A percentile compares a stretch with the other conserved stretches of the same genome.
Evolutionary conservation across 345 rosid genomes (phyloP).

Genomic region (Moringa oleifera): DNA sequence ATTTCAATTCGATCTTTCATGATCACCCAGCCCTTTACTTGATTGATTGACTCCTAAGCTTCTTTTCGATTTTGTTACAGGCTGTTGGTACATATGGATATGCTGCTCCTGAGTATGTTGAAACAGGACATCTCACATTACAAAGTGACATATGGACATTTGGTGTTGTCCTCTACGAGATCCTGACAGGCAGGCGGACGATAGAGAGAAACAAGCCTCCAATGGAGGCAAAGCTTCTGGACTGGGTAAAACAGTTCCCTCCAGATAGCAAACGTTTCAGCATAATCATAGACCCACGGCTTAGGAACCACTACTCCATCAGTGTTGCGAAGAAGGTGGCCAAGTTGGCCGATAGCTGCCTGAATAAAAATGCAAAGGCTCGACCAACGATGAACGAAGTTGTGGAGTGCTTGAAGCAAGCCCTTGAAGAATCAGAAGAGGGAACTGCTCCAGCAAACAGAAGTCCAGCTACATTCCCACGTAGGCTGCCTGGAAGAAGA

Average conservation of each 20-base stretch:
- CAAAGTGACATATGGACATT: slow-evolving; percentile 75
- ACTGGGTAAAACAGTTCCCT: slow-evolving; percentile 88
- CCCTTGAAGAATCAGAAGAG: slow-evolving; percentile 44
- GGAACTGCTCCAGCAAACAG: no score
- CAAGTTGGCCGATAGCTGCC: slow-evolving; percentile 74
- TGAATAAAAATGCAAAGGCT: slow-evolving; percentile 60
- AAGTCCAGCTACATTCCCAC: no score
- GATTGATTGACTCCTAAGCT: not conserved
- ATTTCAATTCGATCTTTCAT: no score
- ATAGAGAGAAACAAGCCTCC: slow-evolving; percentile 64
- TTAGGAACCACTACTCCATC: slow-evolving; percentile 45
- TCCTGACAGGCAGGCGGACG: slow-evolving; percentile 79
- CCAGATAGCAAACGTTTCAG: slow-evolving; percentile 51
- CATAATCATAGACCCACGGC: slow-evolving; percentile 73
- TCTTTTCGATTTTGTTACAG: slow-evolving; percentile 28
- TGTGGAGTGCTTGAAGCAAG: slow-evolving; percentile 44
- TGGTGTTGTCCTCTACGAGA: slow-evolving; percentile 91
- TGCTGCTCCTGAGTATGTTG: slow-evolving; percentile 88
- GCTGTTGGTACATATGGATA: slow-evolving; percentile 91
- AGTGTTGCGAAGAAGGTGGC: slow-evolving; percentile 44
- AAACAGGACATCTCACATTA: slow-evolving; percentile 78
- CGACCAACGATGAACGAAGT: slow-evolving; percentile 69
- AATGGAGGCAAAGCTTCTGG: slow-evolving; percentile 65
- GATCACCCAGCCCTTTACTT: not conserved
- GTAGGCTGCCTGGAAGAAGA: no score